These are phyloP conservation scores for Neurospora sp. DNA, from an alignment of 495 filamentous ascomycete species.

Conservation along the genomic window DNA sequence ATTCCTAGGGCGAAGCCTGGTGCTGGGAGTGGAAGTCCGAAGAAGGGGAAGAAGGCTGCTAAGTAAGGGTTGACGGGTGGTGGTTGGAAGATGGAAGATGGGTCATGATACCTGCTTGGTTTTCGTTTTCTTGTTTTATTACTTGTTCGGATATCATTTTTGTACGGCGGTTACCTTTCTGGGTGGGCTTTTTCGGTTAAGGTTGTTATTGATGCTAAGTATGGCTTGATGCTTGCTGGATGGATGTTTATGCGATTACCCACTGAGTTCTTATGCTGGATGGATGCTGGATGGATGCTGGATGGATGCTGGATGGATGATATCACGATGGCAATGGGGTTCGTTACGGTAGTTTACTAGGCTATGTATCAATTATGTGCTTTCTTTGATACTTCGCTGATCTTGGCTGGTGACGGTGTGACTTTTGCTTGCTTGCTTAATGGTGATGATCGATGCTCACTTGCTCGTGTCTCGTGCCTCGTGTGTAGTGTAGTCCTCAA, in stretches of 20 bases:
- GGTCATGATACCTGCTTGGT: background rate
- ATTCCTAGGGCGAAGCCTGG: background rate
- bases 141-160: no score
- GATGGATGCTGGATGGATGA: background rate
- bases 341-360: background rate
- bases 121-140: no score
- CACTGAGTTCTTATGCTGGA: background rate
- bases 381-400: no score
- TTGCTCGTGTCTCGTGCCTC: no score
- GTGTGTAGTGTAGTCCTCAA: no score
- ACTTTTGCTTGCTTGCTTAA: no score
- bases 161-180: no score
- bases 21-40: background rate
- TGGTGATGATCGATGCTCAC: no score
- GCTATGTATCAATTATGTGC: no score
- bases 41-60: background rate
- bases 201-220: background rate
- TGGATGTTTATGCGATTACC: background rate
- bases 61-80: background rate
- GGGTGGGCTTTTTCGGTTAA: no score
- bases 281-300: background rate
- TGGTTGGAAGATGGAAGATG: background rate
- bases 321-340: background rate
- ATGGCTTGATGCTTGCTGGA: background rate
- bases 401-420: no score